Evolutionary conservation across 2,329 filamentous ascomycete genomes (phyloP), one percentile per base, ranked within the genome.

Genomic region (Acrodontium crateriforme): DNA sequence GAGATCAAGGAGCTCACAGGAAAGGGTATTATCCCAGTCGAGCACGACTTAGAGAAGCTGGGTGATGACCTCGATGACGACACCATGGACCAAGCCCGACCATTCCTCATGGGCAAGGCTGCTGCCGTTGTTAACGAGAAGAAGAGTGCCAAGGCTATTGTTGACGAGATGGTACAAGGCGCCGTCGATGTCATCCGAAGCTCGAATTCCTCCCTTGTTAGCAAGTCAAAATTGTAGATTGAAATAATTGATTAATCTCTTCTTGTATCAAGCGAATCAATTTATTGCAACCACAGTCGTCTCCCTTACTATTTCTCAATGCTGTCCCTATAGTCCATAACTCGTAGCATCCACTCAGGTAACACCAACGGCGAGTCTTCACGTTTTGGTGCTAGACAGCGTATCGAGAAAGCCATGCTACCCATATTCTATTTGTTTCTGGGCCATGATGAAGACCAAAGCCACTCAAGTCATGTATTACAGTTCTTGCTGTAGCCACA

Each of bases 101-200:
- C 85, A 9, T 92, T 74, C 66, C 61, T 94, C 45, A 98, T 98
- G 89, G 89, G 89, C 56, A 91, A 95, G 69, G 87, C 81, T 36
- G 80, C 89, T 19, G 87, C 89, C 16, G 82, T 94, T 17, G 80
- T 89, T 31, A 89, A 87, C 50, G 84, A 95, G 63, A 79, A 77
- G 67, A 91, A 91, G 74, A 63, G 69, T 20, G 89, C 89, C 37
- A 91, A 85, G 70, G 80, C 58, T 11, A 87, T 98, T 36, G 78
- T 98, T 20, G 89, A 98, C 50, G 89, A 98, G 64, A 78, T 98
- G 46, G 80, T 98, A 38, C 59, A 63, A 28, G 85, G 91, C 50
- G 89, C 85, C 1, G 50, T 51, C 2, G 34, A 48, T 16, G 38
- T 37, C 14, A 49, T 54, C 24, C 25, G 28, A 22, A 39, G 39